These are phyloP conservation scores for Monilinia laxa DNA, from an alignment of 2,329 filamentous ascomycete species.

Conservation along the genomic window DNA sequence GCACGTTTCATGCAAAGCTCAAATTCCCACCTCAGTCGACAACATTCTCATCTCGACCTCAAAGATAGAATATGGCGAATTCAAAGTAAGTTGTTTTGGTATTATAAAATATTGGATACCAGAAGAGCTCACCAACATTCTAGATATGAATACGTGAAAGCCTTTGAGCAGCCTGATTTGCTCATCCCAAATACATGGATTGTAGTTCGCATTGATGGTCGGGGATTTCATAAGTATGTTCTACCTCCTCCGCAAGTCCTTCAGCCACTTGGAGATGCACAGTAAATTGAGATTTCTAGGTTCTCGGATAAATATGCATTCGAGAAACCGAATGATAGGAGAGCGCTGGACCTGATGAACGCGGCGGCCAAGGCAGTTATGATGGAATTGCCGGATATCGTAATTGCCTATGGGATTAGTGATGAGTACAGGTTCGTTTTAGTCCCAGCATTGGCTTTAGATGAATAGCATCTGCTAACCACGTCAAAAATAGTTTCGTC, in stretches of 20 bases:
- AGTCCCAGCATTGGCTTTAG: not conserved
- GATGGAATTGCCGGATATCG: slow-evolving; percentile 78
- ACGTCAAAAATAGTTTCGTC: slow-evolving; percentile 64
- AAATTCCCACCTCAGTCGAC: not conserved
- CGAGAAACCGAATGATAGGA: slow-evolving; percentile 85
- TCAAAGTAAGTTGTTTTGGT: slow-evolving; percentile 32
- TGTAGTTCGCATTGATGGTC: slow-evolving; percentile 87
- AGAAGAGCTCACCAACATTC: not conserved
- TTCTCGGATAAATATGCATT: slow-evolving; percentile 82
- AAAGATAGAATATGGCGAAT: slow-evolving; percentile 34
- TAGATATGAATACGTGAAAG: slow-evolving; percentile 91
- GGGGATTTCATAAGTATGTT: slow-evolving; percentile 86
- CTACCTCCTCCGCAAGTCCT: not conserved
- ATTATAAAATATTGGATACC: not conserved
- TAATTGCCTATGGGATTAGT: slow-evolving; percentile 87
- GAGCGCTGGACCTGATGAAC: slow-evolving; percentile 93
- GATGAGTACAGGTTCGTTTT: slow-evolving; percentile 76
- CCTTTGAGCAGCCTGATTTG: slow-evolving; percentile 78
- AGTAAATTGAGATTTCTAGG: slow-evolving; percentile 46
- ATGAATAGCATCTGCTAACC: slow-evolving; percentile 24
- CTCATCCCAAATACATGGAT: slow-evolving; percentile 93
- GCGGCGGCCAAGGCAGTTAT: slow-evolving; percentile 82
- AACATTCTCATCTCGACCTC: not conserved
- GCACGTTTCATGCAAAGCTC: not conserved
- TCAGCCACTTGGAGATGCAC: not conserved